Evolutionary conservation across 352 stramenopile species (phyloP).

Genomic region (Pythium brachiatum): DNA sequence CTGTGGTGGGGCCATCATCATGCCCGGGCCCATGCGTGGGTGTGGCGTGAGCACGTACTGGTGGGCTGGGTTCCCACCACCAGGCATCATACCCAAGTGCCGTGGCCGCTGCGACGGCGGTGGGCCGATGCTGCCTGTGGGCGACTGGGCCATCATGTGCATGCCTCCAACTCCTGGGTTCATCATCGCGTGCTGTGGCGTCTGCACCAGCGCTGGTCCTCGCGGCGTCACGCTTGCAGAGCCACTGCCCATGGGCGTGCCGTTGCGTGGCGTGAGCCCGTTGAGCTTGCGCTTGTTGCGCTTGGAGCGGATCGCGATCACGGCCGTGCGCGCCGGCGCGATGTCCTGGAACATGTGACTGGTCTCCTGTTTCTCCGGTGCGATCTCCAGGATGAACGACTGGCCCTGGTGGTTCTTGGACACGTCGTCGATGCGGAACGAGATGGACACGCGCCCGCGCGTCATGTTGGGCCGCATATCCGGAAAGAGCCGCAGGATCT

Average conservation of each 20-base stretch:
- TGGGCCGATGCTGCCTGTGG: not conserved
- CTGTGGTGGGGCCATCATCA: constrained; percentile 37
- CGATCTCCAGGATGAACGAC: constrained; percentile 91
- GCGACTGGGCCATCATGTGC: constrained; percentile 19
- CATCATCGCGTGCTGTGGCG: not conserved
- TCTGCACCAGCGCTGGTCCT: constrained; percentile 7
- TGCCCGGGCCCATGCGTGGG: constrained; percentile 12
- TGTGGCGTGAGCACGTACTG: constrained; percentile 29
- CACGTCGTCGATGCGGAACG: constrained; percentile 96
- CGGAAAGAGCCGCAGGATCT: constrained; percentile 87
- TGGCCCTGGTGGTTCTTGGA: constrained; percentile 97
- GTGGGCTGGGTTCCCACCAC: not conserved
- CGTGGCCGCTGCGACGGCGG: constrained; percentile 18
- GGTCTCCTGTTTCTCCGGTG: constrained; percentile 79
- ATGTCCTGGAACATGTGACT: constrained; percentile 90
- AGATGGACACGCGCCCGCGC: constrained; percentile 77
- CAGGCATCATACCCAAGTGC: constrained; percentile 20
- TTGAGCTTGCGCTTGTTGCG: constrained; percentile 91
- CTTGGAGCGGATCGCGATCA: constrained; percentile 94
- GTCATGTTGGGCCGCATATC: constrained; percentile 88
- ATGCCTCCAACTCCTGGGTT: constrained; percentile 6
- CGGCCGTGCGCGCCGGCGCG: constrained; percentile 76
- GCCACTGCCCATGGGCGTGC: not conserved
- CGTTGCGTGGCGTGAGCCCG: constrained; percentile 26
- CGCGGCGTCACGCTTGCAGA: constrained; percentile 5